Percentiles rank a stretch among this genome's conserved stretches.
phyloP scores from a whole-genome alignment of 805 yeast genomes.

The Maudiozyma saulgeensis region DNA sequence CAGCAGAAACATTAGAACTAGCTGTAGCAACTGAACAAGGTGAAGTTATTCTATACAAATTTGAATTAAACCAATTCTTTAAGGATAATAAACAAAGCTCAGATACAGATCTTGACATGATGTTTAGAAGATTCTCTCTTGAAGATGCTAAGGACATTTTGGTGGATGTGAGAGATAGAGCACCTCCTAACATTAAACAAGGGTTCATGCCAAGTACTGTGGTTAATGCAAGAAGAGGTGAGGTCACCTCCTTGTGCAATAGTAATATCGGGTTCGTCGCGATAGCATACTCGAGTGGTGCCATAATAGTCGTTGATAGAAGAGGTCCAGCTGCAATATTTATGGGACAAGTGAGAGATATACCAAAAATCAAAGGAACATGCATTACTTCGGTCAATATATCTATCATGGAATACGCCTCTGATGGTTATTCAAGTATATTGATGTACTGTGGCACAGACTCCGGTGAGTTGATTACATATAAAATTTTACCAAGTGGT shows the following conservation, averaged over 20 bases:
- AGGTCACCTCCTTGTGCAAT: constrained; percentile 52
- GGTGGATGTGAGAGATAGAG: constrained; percentile 45
- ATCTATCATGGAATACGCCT: constrained; percentile 57
- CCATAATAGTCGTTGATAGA: constrained; percentile 62
- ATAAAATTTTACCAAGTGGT: constrained; percentile 53
- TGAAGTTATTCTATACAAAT: constrained; percentile 66
- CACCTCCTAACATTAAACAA: constrained; percentile 40
- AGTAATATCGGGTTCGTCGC: constrained; percentile 80
- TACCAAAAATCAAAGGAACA: constrained; percentile 20
- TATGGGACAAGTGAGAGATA: constrained; percentile 29
- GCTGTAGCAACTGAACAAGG: constrained; percentile 61
- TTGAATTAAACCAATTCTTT: constrained; percentile 43
- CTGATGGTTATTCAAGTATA: constrained; percentile 64
- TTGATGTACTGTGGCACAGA: constrained; percentile 68
- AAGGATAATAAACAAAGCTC: constrained; percentile 23
- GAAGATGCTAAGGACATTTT: constrained; percentile 17
- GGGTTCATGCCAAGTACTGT: constrained; percentile 54
- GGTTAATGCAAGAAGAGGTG: constrained; percentile 37
- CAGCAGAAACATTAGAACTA: constrained; percentile 68
- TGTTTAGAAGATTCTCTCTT: constrained; percentile 20
- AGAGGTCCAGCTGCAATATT: constrained; percentile 67
- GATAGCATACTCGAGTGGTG: constrained; percentile 69
- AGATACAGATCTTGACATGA: constrained; percentile 13
- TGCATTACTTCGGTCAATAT: constrained; percentile 58
- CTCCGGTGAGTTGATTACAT: constrained; percentile 58